Conservation (phyloP, 805 yeast species). For the Cyberlindnera lachancei region DNA sequence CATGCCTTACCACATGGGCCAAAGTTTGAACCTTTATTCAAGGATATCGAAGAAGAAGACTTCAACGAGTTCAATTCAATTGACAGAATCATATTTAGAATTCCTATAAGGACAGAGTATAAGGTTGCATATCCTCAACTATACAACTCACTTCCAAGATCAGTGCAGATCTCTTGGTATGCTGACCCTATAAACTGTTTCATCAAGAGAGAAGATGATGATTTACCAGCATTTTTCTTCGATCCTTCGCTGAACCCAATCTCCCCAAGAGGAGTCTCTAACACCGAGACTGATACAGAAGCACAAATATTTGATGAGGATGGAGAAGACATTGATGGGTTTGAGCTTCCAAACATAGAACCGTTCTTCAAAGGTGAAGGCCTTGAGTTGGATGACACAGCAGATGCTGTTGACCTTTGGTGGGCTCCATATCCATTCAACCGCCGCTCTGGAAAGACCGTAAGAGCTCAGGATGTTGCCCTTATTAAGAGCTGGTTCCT, state of each 20-base stretch:
- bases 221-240: constrained; percentile 48
- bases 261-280: constrained; percentile 24
- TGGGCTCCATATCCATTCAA: constrained; percentile 86
- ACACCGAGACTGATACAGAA: constrained; percentile 15
- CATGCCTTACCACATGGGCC: constrained; percentile 94
- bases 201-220: constrained; percentile 35
- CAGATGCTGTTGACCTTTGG: constrained; percentile 60
- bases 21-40: constrained; percentile 79
- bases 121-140: constrained; percentile 80
- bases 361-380: constrained; percentile 47
- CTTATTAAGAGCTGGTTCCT: constrained; percentile 76
- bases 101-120: constrained; percentile 73
- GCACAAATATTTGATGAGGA: constrained; percentile 20
- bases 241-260: constrained; percentile 53
- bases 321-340: constrained; percentile 31
- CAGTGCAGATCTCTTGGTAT: constrained; percentile 56
- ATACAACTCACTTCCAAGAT: constrained; percentile 69
- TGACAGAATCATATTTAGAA: constrained; percentile 78
- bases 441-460: constrained; percentile 59
- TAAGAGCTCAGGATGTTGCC: constrained; percentile 86
- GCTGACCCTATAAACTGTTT: constrained; percentile 53
- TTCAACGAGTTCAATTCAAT: constrained; percentile 85
- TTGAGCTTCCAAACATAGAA: constrained; percentile 34
- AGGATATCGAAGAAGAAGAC: constrained; percentile 63
- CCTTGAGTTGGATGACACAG: constrained; percentile 37